phyloP scores from a whole-genome alignment of 139 green algal species.

The Pleodorina starrii region DNA sequence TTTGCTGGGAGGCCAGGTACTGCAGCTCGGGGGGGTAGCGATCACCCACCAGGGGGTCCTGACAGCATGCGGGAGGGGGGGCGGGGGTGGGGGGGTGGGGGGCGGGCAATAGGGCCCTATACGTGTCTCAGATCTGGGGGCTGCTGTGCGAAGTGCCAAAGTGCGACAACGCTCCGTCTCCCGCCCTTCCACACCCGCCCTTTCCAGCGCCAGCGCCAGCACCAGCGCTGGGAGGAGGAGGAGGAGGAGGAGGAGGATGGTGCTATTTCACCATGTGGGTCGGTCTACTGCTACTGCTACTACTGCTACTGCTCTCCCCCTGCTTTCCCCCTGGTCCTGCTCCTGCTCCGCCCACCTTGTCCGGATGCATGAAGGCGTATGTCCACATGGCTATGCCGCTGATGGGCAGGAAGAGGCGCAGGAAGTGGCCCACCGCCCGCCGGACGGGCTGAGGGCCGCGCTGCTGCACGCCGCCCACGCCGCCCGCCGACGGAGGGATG shows the following conservation, averaged over 20 bases:
- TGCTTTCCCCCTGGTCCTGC: no score
- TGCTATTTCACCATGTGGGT: no score
- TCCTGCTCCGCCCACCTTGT: slow-evolving; percentile 31
- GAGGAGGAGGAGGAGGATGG: no score
- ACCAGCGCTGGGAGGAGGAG: no score
- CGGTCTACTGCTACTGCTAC: no score
- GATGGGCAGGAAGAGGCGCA: slow-evolving; percentile 57
- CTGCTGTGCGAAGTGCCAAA: no score
- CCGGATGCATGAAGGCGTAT: slow-evolving; percentile 57
- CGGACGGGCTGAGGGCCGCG: background rate
- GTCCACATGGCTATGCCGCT: slow-evolving; percentile 35
- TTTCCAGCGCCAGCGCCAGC: no score
- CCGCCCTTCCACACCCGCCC: no score
- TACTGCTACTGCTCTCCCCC: no score
- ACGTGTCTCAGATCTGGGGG: no score
- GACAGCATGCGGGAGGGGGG: background rate
- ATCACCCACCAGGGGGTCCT: slow-evolving; percentile 48
- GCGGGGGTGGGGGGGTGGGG: background rate
- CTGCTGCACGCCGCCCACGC: background rate
- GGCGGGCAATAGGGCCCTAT: background rate
- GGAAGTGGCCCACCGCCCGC: background rate
- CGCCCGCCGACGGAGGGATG: background rate
- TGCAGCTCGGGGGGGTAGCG: slow-evolving; percentile 58
- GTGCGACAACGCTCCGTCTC: no score
- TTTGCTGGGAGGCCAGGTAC: slow-evolving; percentile 58